phyloP scores from a whole-genome alignment of 2,329 filamentous ascomycete species.

The Trichoderma koningii region DNA sequence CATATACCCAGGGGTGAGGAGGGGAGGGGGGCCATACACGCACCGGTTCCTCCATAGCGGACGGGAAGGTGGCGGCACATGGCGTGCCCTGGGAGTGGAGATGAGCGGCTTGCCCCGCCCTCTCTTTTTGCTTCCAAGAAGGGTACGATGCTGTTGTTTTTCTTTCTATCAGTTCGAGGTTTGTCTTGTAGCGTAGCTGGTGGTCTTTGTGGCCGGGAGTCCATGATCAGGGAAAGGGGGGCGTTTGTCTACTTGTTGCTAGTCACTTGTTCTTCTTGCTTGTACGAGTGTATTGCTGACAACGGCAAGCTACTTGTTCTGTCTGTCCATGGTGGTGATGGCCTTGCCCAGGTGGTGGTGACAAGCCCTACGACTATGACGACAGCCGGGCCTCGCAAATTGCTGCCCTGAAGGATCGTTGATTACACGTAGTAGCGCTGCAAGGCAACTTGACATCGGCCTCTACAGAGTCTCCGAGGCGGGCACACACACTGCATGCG shows the following conservation, averaged over 20 bases:
- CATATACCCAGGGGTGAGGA: not conserved
- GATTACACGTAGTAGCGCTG: not conserved
- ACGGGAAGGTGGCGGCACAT: slow-evolving; percentile 28
- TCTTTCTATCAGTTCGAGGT: not conserved
- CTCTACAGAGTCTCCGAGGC: slow-evolving; percentile 1
- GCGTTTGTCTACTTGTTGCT: no score
- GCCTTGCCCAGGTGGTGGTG: not conserved
- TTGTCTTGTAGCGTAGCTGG: not conserved
- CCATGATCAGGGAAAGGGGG: no score
- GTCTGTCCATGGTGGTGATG: no score
- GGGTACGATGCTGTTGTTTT: no score
- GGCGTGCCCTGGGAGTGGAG: slow-evolving; percentile 27
- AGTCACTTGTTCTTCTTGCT: no score
- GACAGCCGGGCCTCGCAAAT: slow-evolving; percentile 1
- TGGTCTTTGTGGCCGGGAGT: no score
- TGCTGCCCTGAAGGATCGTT: slow-evolving; percentile 3
- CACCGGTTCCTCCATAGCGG: slow-evolving; percentile 17
- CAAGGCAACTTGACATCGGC: slow-evolving; percentile 5
- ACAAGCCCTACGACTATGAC: not conserved
- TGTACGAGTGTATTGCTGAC: no score
- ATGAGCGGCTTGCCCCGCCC: slow-evolving; percentile 1
- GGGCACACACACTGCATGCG: not conserved
- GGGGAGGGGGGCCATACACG: not conserved
- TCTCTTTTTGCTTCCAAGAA: not conserved
- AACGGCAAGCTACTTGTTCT: no score